These are phyloP conservation scores for Alternaria rosae DNA, from an alignment of 2,329 filamentous ascomycete genomes.

Conservation along the genomic window DNA sequence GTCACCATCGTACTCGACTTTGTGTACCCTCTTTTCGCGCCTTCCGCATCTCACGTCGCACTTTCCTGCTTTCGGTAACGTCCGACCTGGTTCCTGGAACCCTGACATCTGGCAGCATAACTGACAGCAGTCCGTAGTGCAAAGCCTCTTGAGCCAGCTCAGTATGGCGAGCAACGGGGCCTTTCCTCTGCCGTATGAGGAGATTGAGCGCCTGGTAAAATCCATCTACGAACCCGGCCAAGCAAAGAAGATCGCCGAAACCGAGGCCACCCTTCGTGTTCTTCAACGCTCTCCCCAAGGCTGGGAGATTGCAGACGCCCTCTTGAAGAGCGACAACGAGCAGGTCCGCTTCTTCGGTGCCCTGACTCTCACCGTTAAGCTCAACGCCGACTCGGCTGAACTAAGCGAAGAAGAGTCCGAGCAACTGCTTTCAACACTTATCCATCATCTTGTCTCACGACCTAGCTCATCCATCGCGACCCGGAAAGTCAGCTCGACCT, in stretches of 20 bases:
- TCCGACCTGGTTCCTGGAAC: conserved; percentile 2
- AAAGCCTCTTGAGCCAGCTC: background rate
- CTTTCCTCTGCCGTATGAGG: conserved; percentile 41
- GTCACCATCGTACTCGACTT: background rate
- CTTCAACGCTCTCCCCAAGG: conserved; percentile 82
- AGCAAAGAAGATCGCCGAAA: conserved; percentile 56
- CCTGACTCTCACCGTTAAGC: conserved; percentile 89
- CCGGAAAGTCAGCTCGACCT: conserved; percentile 78
- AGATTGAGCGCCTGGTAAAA: conserved; percentile 57
- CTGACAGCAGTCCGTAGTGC: background rate
- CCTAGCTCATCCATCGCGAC: conserved; percentile 66
- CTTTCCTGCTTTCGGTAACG: conserved; percentile 9
- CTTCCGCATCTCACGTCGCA: conserved; percentile 2
- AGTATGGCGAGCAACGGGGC: conserved; percentile 31
- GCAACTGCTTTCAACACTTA: conserved; percentile 48
- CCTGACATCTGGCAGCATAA: background rate
- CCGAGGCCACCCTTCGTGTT: conserved; percentile 77
- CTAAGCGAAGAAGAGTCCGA: conserved; percentile 45
- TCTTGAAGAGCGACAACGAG: conserved; percentile 73
- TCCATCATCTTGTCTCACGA: conserved; percentile 42
- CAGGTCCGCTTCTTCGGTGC: conserved; percentile 92
- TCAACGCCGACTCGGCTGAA: conserved; percentile 80
- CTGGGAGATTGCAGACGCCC: conserved; percentile 82
- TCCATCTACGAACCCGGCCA: conserved; percentile 59
- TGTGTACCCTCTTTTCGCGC: background rate